These are phyloP conservation scores for Penicillium griseofulvum DNA, from an alignment of 2,329 filamentous ascomycete species.

Conservation along the genomic window DNA sequence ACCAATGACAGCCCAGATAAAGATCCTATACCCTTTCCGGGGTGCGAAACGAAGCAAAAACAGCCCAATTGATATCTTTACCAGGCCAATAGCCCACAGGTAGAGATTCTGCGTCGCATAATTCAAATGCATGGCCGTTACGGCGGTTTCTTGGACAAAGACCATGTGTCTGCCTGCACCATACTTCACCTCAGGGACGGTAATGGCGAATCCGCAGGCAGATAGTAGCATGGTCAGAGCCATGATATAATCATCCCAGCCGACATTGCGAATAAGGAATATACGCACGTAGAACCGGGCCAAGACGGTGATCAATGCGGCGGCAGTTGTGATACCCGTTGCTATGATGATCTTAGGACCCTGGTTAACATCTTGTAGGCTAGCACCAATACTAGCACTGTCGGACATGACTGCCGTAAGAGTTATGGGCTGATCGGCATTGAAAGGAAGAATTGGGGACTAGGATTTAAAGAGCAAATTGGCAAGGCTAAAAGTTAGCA, in stretches of 20 bases:
- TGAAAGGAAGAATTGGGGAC: neutral
- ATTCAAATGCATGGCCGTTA: constrained; percentile 43
- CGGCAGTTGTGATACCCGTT: constrained; percentile 10
- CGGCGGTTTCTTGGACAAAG: constrained; percentile 40
- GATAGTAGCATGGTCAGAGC: constrained; percentile 24
- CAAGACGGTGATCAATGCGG: constrained; percentile 14
- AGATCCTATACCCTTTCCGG: constrained; percentile 34
- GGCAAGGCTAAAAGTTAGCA: neutral
- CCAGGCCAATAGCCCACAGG: constrained; percentile 42
- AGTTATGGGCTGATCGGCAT: neutral
- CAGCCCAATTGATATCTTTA: constrained; percentile 46
- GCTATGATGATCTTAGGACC: constrained; percentile 12
- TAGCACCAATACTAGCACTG: constrained; percentile 3
- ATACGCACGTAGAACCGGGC: constrained; percentile 25
- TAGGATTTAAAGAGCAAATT: neutral
- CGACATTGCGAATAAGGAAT: constrained; percentile 19
- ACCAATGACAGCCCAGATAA: constrained; percentile 41
- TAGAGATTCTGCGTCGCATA: constrained; percentile 49
- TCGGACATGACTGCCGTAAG: constrained; percentile 5
- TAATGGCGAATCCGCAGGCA: constrained; percentile 40
- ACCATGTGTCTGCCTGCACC: constrained; percentile 50
- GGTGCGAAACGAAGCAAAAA: constrained; percentile 45
- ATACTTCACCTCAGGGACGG: constrained; percentile 43
- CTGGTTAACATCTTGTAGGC: constrained; percentile 13
- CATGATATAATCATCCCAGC: constrained; percentile 23